phyloP scores from a whole-genome alignment of 1,284 basidiomycete genomes.

The Tylopilus sp. region DNA sequence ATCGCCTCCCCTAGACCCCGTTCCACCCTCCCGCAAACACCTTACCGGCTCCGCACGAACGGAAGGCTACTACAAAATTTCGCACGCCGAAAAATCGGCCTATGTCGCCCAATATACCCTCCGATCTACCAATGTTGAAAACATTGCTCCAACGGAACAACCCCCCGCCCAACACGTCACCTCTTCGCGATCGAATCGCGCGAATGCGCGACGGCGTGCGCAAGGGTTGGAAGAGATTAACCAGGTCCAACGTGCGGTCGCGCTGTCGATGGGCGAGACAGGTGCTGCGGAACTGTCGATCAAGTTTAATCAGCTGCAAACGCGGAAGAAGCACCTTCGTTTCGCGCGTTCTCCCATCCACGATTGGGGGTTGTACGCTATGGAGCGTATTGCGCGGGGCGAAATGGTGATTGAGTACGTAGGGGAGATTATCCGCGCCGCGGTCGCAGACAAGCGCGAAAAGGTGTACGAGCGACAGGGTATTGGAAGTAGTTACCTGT shows the following conservation, averaged over 20 bases:
- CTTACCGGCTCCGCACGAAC: constrained; percentile 82
- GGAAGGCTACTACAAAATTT: constrained; percentile 94
- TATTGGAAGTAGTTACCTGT: constrained; percentile 93
- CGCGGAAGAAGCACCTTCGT: constrained; percentile 95
- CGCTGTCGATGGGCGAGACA: constrained; percentile 69
- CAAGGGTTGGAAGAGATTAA: constrained; percentile 97
- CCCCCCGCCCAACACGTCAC: constrained; percentile 57
- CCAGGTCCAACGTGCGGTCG: constrained; percentile 70
- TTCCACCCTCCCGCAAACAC: constrained; percentile 61
- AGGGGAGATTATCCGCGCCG: constrained; percentile 92
- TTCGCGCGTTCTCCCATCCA: constrained; percentile 97
- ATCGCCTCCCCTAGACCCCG: constrained; percentile 33
- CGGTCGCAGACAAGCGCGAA: constrained; percentile 96
- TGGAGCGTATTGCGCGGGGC: constrained; percentile 89
- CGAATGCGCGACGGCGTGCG: constrained; percentile 89
- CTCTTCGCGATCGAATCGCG: constrained; percentile 88
- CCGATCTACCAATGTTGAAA: constrained; percentile 43
- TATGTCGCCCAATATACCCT: constrained; percentile 80
- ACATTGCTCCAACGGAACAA: constrained; percentile 39
- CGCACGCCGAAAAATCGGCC: constrained; percentile 85
- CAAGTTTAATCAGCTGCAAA: constrained; percentile 98
- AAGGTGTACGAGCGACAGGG: constrained; percentile 95
- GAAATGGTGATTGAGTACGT: constrained; percentile 99
- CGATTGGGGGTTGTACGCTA: constrained; percentile 95
- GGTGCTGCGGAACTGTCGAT: constrained; percentile 65